phyloP scores from a whole-genome alignment of 768 basidiomycete species.

The Candolleomyces aberdarensis region DNA sequence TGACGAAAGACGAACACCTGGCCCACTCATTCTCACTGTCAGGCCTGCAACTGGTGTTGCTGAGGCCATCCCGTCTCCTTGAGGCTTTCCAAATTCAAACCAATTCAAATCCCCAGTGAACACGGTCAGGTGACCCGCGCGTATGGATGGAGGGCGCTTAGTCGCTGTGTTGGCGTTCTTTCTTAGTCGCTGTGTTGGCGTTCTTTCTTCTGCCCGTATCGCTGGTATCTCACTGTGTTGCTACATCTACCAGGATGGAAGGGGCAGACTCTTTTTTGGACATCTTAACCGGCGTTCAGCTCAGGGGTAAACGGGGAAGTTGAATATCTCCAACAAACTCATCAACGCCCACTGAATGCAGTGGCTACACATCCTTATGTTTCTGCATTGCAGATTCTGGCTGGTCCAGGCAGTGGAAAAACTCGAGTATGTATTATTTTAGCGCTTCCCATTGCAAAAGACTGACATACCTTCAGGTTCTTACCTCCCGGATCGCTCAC shows the following conservation, averaged over 20 bases:
- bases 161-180: no score
- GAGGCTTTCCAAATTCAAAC: no score
- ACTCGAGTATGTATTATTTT: slow-evolving; percentile 41
- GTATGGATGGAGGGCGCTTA: no score
- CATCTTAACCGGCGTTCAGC: slow-evolving; percentile 36
- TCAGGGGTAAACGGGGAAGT: slow-evolving; percentile 26
- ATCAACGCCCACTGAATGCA: slow-evolving; percentile 19
- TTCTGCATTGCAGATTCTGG: slow-evolving; percentile 73
- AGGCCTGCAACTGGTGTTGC: no score
- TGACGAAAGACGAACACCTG: neutral
- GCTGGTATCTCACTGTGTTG: no score
- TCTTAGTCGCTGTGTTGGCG: no score
- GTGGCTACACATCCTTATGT: slow-evolving; percentile 65
- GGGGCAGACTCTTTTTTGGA: slow-evolving; percentile 10
- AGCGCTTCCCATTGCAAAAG: neutral
- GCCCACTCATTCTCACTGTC: no score
- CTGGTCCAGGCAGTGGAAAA: slow-evolving; percentile 76
- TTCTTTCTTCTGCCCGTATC: no score
- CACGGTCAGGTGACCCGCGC: no score
- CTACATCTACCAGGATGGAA: neutral
- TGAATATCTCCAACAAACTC: neutral
- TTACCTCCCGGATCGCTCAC: slow-evolving; percentile 67
- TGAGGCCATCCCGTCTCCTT: no score
- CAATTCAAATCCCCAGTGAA: no score
- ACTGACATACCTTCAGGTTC: slow-evolving; percentile 33